These are phyloP conservation scores for Jamesozyma rosinii DNA, from an alignment of 805 yeast genomes.

Conservation along the genomic window DNA sequence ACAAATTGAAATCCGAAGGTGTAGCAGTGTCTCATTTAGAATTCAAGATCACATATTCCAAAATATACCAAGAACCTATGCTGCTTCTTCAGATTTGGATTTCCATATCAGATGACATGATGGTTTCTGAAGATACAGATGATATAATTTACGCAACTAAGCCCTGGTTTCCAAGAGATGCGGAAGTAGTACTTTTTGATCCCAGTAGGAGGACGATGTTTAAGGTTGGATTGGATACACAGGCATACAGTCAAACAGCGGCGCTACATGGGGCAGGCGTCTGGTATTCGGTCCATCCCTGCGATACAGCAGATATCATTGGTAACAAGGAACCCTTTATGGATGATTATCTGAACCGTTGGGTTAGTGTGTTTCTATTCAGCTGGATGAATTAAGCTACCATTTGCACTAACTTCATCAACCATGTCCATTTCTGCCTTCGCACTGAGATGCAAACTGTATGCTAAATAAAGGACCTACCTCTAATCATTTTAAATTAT, in stretches of 20 bases:
- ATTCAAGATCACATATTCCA: conserved; percentile 1
- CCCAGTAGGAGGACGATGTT: neutral
- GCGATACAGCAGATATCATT: conserved; percentile 23
- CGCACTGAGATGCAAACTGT: too few species aligned
- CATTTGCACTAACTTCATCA: too few species aligned
- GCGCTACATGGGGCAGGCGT: conserved; percentile 2
- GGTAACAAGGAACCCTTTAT: conserved; percentile 9
- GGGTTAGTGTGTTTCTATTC: conserved; percentile 19
- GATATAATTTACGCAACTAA: neutral
- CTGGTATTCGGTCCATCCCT: conserved; percentile 24
- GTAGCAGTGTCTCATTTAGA: neutral
- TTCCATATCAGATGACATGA: neutral
- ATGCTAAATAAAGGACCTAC: too few species aligned
- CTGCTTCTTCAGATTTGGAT: conserved; percentile 16
- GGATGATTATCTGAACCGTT: conserved; percentile 16
- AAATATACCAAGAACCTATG: conserved; percentile 17
- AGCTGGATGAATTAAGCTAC: conserved; percentile 11
- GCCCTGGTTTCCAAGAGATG: neutral
- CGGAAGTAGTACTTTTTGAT: neutral
- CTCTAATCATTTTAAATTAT: too few species aligned
- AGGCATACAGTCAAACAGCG: neutral
- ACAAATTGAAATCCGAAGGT: neutral
- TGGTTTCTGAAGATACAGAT: neutral
- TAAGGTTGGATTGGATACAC: neutral
- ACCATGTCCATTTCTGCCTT: too few species aligned